phyloP scores from a whole-genome alignment of 306 rosid genomes.

The Biancaea sappan region DNA sequence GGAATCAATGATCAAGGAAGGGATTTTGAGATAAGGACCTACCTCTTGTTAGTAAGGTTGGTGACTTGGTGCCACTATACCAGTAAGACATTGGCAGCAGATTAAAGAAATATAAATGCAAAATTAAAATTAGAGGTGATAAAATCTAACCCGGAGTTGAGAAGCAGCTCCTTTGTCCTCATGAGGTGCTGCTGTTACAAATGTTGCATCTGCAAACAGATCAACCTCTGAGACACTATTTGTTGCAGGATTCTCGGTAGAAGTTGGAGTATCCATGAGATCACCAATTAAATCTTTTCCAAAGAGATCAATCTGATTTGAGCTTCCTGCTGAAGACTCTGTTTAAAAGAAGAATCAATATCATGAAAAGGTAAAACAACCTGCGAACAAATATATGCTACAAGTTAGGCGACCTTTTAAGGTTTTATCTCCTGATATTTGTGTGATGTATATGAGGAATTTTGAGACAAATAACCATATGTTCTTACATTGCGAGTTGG shows the following conservation, averaged over 20 bases:
- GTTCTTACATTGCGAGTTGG: too few relatives aligned
- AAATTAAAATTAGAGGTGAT: neutral
- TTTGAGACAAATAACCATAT: too few relatives aligned
- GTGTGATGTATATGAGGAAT: too few relatives aligned
- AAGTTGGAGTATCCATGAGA: slow-evolving; percentile 77
- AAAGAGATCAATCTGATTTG: slow-evolving; percentile 79
- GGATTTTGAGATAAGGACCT: neutral
- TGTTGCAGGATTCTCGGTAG: slow-evolving; percentile 56
- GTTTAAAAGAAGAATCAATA: slow-evolving; percentile 41
- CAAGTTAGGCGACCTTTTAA: too few relatives aligned
- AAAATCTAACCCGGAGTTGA: slow-evolving; percentile 59
- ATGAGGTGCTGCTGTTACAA: slow-evolving; percentile 70
- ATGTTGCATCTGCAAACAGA: slow-evolving; percentile 89
- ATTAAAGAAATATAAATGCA: neutral
- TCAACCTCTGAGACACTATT: slow-evolving; percentile 66
- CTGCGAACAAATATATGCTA: neutral
- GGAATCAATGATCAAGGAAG: slow-evolving; percentile 2
- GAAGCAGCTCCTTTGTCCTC: slow-evolving; percentile 60
- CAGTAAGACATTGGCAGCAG: neutral
- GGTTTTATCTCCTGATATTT: too few relatives aligned
- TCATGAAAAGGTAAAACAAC: slow-evolving; percentile 15
- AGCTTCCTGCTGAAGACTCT: slow-evolving; percentile 71
- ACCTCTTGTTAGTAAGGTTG: neutral
- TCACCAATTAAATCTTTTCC: slow-evolving; percentile 80
- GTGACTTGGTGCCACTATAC: neutral